phyloP scores from a whole-genome alignment of 495 filamentous ascomycete species.

The Podospora didyma region DNA sequence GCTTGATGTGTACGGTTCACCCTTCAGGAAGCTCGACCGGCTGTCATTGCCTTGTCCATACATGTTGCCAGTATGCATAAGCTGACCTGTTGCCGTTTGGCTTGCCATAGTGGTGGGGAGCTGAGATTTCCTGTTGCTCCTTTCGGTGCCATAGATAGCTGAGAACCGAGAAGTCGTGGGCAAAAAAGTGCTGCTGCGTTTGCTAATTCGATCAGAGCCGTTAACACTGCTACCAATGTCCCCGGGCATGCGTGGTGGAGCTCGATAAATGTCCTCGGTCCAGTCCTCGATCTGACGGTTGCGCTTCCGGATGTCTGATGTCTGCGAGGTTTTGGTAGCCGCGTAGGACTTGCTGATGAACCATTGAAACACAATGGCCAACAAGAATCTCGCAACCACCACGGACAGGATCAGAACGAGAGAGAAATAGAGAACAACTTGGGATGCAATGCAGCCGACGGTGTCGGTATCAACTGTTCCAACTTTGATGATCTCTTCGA shows the following conservation, averaged over 20 bases:
- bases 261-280: conserved; percentile 94
- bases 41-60: conserved; percentile 75
- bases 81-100: conserved; percentile 76
- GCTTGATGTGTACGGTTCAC: conserved; percentile 47
- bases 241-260: conserved; percentile 69
- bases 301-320: conserved; percentile 69
- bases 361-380: conserved; percentile 95
- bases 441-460: conserved; percentile 94
- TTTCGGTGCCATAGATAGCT: conserved; percentile 75
- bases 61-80: conserved; percentile 66
- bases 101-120: conserved; percentile 93
- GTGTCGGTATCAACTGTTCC: conserved; percentile 94
- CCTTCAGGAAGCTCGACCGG: conserved; percentile 47
- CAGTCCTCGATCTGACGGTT: conserved; percentile 97
- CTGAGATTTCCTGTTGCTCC: conserved; percentile 42
- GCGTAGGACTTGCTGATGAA: conserved; percentile 81
- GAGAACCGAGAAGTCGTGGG: conserved; percentile 92
- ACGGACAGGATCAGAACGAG: conserved; percentile 90
- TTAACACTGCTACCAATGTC: conserved; percentile 59
- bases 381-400: conserved; percentile 77
- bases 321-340: conserved; percentile 67
- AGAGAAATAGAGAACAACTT: conserved; percentile 94
- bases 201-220: conserved; percentile 64
- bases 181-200: conserved; percentile 74
- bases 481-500: conserved; percentile 90